Conservation (phyloP, 2,329 filamentous ascomycete genomes). For the Colletotrichum higginsianum region DNA sequence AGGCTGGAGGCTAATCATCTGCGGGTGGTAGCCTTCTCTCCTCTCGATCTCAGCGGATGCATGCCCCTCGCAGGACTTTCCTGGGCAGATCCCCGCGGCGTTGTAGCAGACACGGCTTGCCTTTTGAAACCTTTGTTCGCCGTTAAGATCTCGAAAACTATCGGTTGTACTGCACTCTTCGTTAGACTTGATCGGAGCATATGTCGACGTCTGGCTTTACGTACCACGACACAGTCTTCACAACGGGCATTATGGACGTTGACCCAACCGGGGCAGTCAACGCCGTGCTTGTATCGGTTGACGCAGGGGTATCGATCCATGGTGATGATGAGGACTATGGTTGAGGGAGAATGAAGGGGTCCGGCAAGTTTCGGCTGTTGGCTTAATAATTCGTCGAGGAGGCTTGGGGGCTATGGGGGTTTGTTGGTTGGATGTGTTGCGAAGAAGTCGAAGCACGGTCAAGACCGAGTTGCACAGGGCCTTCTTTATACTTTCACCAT, state of each 20-base stretch:
- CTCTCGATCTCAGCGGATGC: not conserved
- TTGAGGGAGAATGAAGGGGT: not conserved
- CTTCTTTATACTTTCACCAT: slow-evolving; percentile 32
- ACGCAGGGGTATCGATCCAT: slow-evolving; percentile 39
- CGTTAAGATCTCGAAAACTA: not conserved
- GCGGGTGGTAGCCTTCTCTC: not conserved
- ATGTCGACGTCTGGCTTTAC: not conserved
- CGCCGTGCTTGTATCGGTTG: slow-evolving; percentile 41
- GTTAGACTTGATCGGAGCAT: not conserved
- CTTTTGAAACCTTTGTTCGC: not conserved
- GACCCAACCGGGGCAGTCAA: slow-evolving; percentile 39
- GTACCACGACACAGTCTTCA: slow-evolving; percentile 38
- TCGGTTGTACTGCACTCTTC: slow-evolving; percentile 31
- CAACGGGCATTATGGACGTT: slow-evolving; percentile 32
- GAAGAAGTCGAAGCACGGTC: not conserved
- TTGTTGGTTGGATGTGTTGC: slow-evolving; percentile 8
- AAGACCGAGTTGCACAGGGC: slow-evolving; percentile 1
- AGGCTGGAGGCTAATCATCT: not conserved
- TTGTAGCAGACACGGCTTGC: not conserved
- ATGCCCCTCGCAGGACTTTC: not conserved
- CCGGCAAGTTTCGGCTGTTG: not conserved
- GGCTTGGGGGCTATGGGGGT: not conserved
- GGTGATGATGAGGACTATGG: not conserved
- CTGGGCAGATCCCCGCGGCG: not conserved
- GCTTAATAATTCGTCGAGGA: not conserved